Base-by-base conservation (phyloP, 2,329 filamentous ascomycete species). In the Fusarium chlamydosporum region DNA sequence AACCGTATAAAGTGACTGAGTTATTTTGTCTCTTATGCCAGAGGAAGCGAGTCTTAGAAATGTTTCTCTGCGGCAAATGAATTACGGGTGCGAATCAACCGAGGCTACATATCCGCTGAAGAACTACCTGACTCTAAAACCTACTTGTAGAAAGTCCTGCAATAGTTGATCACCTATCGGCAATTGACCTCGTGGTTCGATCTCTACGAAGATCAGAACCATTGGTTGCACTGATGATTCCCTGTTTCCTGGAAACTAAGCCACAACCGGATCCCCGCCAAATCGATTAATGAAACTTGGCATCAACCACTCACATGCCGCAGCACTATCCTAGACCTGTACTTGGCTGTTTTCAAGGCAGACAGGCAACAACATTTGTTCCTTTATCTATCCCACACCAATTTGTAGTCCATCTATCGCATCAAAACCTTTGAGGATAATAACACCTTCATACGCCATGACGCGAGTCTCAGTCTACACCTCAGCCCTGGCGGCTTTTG, bases 381-480 rank as follows among this genome's bases (percentile, higher is more conserved):
- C 62, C 51, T 69, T 62, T 56, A 48, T 41, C 54, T 56, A 38
- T 47, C 48, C 47, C 61, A 42, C 56, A 55, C 45, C 35, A 43
- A 26, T 47, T 31, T 50, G 23, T 16, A 34, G 40, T 9, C 31
- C 33, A 45, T 42, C 48, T 40, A 20, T 55, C 52, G 38, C 46
- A 58, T 42, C 26, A 31, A 35, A 43, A 13, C 4, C n/a, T 23
- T 50, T 13, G 15, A 33, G 33, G 20, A 27, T 27, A 48, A 57
- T 26, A 48, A 37, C 56, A 46, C 34, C 34, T 6, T 41, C 34
- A 47, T 54, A 58, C 56, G 71, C 57, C 59, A 84, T 84, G 82
- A 84, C 82, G 37, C 79, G 82, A 50, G 76, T 78, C 41, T 78
- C 76, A 33, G 80, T 84, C 37, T 85, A 85, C 67, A 76, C 75